Evolutionary conservation across 192 early-diverging fungal species (phyloP).

Genomic region (Anaeromyces robustus): DNA sequence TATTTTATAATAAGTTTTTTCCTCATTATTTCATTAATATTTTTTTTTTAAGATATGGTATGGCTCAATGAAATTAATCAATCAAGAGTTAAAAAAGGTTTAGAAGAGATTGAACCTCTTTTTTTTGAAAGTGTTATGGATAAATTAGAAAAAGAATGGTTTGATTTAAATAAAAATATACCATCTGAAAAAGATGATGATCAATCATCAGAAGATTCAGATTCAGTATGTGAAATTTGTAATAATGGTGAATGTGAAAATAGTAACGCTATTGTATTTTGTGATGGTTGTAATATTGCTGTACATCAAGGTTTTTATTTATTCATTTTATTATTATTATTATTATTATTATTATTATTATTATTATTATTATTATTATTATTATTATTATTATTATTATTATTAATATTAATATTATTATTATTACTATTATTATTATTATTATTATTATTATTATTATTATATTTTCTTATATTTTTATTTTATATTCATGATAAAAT

Average conservation of each 20-base stretch:
- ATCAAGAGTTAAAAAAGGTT: slow-evolving; percentile 39
- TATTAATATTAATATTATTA: no score
- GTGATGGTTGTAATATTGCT: slow-evolving; percentile 96
- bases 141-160: slow-evolving; percentile 91
- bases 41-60: slow-evolving; percentile 33
- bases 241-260: slow-evolving; percentile 99
- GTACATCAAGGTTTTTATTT: slow-evolving; percentile 75
- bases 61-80: slow-evolving; percentile 53
- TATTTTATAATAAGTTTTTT: no score
- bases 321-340: background rate
- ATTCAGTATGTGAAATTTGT: slow-evolving; percentile 83
- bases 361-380: no score
- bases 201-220: slow-evolving; percentile 65
- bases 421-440: no score
- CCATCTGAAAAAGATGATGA: slow-evolving; percentile 21
- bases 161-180: slow-evolving; percentile 46
- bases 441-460: no score
- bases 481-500: no score
- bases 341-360: background rate
- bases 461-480: no score
- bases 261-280: slow-evolving; percentile 97
- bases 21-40: slow-evolving; percentile 7
- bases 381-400: no score
- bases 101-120: slow-evolving; percentile 26
- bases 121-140: slow-evolving; percentile 82